phyloP scores from a whole-genome alignment of 768 basidiomycete genomes.

The Panus rudis region DNA sequence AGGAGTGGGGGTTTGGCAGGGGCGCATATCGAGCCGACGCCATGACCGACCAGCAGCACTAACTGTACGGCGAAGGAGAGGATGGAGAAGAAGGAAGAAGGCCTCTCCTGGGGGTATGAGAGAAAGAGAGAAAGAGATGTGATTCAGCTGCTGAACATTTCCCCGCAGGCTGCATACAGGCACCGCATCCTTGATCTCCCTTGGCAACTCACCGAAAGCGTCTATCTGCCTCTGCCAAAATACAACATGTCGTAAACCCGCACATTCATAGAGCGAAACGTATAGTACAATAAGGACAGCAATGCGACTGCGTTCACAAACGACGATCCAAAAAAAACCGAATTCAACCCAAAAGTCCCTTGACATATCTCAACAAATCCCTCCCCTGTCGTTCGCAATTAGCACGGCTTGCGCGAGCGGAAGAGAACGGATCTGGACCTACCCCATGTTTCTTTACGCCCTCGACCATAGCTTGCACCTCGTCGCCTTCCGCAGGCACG shows the following conservation, averaged over 20 bases:
- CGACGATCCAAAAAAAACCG: neutral
- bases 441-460: conserved; percentile 74
- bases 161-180: too few species aligned
- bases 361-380: conserved; percentile 69
- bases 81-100: conserved; percentile 1
- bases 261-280: too few species aligned
- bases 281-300: neutral
- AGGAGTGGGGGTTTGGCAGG: conserved; percentile 40
- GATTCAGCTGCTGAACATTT: too few species aligned
- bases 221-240: too few species aligned
- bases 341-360: conserved; percentile 51
- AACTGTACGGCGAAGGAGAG: neutral
- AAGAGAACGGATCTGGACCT: conserved; percentile 22
- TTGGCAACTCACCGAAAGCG: too few species aligned
- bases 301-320: neutral
- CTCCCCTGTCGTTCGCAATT: conserved; percentile 40
- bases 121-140: neutral
- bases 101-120: too few species aligned
- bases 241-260: too few species aligned
- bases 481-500: conserved; percentile 28
- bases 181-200: too few species aligned
- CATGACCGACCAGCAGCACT: conserved; percentile 6
- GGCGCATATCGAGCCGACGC: conserved; percentile 51
- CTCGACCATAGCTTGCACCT: conserved; percentile 69
- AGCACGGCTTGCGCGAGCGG: conserved; percentile 1